Base-by-base conservation (phyloP, 2,329 filamentous ascomycete species). In the Phialocephala sp. region DNA sequence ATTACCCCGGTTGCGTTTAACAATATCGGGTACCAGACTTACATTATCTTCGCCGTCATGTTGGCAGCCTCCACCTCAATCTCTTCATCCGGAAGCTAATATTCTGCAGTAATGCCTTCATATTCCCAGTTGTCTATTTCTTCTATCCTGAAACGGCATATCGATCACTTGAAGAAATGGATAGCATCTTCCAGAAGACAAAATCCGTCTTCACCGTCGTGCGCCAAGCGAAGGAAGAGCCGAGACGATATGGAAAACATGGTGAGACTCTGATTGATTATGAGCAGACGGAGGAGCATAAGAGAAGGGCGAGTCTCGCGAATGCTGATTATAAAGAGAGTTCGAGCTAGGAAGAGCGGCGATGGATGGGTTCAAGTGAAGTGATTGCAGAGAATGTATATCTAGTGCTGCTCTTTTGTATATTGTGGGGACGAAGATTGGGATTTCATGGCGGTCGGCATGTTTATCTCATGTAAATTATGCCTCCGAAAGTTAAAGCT, bases 41-140 rank as follows among this genome's bases (percentile, higher is more conserved):
- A 90, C 75, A 84, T 86, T 72, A 85, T 90, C 70, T 91, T 90
- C 72, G 87, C 87, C n/a, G 64, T 60, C 20, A 68, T 68, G 27
- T 58, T 59, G 43, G 62, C 54, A 22, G 1, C 45, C n/a, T 11
- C n/a, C n/a, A n/a, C 54, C 60, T 59, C 27, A 36, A 18, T 20
- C 50, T n/a, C 52, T 36, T 55, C 20, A 20, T 12, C 15, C 50
- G 6, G 15, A 15, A 8, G n/a, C 52, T 55, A 36, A 55, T 14
- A 8, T 11, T 35, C 24, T 20, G 3, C 32, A 55, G 52, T 20
- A 57, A 57, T 22, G 55, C 32, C 1, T 37, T 39, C 15, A 57
- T 57, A 2, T 57, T 57, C 55, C 35, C 35, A 12, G 55, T 57
- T 2, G 55, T 57, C 14, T 57, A 57, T 15, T 57, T 57, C 55